Evolutionary conservation across 371 early-diverging fungal species (phyloP), one percentile per base, ranked within the genome.

Genomic region (Syncephalastrum contaminatum): DNA sequence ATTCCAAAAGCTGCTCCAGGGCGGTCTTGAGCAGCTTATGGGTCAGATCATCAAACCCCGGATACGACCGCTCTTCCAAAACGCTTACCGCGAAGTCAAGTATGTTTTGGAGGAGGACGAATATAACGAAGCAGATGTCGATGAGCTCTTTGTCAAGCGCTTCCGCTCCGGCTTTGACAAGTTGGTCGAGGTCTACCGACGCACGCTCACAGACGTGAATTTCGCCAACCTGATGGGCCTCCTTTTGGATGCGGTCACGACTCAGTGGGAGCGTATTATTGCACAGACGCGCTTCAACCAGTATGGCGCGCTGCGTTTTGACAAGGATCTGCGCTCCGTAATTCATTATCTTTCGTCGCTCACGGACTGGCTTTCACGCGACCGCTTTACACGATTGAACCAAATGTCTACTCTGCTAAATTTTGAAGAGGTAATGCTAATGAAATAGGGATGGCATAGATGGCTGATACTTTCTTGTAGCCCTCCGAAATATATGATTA

Each of bases 61-160:
- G 51, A 68, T 95, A 36, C 81, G 91, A 30, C 84, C 91, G 0
- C 70, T 92, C 13, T 77, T 94, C 43, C 88, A 88, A 64, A 90
- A 91, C 27, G 75, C 91, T 0, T 93, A 91, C 63, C 75, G 82
- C 24, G 94, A 93, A 58, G 84, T 92, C 54, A 91, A 90, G 62
- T 96, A 96, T 58, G 89, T 90, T 1, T 72, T 95, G 24, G 83
- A 87, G 16, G 94, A 94, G 54, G 94, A 95, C 25, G 96, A 96
- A 67, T 95, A 93, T 66, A 84, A 85, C 41, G 93, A 91, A 58
- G 83, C 87, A 41, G 92, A 92, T 48, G 75, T 86, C 12, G 84
- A 87, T 53, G 88, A 91, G 48, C 61, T 78, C 40, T 91, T 95
- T 72, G 82, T 88, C 10, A 87, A 90, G 53, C 81, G 93, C 39